Evolutionary conservation across 108 stramenopile genomes (phyloP).

Genomic region (Pelagomonas calceolata): DNA sequence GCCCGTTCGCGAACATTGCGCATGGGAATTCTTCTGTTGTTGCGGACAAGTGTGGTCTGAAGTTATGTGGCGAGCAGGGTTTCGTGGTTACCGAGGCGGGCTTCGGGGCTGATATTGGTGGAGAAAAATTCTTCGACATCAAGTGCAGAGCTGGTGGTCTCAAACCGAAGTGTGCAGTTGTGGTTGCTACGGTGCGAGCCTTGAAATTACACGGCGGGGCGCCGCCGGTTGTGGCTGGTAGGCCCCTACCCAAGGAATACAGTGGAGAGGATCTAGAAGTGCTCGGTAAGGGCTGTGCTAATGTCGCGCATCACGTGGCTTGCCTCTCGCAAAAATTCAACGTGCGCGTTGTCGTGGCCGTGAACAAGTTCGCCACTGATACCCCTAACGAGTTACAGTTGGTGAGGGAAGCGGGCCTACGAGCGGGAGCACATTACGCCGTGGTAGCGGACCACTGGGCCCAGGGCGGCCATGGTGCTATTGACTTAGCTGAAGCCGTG

Average conservation of each 20-base stretch:
- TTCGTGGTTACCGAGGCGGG: slow-evolving; percentile 95
- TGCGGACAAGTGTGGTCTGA: slow-evolving; percentile 85
- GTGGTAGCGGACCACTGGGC: slow-evolving; percentile 94
- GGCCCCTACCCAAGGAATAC: slow-evolving; percentile 70
- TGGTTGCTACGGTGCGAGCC: slow-evolving; percentile 96
- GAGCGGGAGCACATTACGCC: too few species aligned
- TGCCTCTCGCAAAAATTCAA: slow-evolving; percentile 83
- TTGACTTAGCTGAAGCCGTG: slow-evolving; percentile 77
- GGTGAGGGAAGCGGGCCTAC: slow-evolving; percentile 61
- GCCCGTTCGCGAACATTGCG: slow-evolving; percentile 93
- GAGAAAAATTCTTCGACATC: slow-evolving; percentile 99
- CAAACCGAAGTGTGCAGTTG: slow-evolving; percentile 82
- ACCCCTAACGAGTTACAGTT: slow-evolving; percentile 86
- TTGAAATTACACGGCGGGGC: slow-evolving; percentile 99
- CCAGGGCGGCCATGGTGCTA: slow-evolving; percentile 86
- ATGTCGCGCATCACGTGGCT: slow-evolving; percentile 79
- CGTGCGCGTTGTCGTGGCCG: slow-evolving; percentile 84
- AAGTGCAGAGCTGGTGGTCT: slow-evolving; percentile 83
- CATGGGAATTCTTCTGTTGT: slow-evolving; percentile 89
- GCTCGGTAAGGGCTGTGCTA: slow-evolving; percentile 64
- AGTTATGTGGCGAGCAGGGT: slow-evolving; percentile 79
- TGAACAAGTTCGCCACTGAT: slow-evolving; percentile 85
- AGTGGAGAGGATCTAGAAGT: slow-evolving; percentile 62
- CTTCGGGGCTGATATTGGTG: slow-evolving; percentile 95
- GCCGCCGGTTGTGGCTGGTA: slow-evolving; percentile 77